Conservation (phyloP, 176 grass and related monocot species). For the Rhynchospora pubera region DNA sequence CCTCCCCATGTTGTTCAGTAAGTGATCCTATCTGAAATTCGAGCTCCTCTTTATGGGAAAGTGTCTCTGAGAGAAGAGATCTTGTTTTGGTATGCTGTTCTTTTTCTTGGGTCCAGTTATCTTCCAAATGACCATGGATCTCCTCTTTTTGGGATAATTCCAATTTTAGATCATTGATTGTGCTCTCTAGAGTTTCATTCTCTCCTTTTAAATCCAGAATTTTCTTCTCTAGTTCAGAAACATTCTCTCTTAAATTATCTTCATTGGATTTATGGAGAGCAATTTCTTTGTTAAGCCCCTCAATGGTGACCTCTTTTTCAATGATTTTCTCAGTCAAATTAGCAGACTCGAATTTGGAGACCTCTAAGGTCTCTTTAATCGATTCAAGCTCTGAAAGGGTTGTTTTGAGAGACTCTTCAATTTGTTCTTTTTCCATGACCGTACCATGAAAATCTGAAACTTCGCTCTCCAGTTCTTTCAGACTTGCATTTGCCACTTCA, state of each 20-base stretch:
- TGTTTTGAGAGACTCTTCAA: slow-evolving; percentile 52
- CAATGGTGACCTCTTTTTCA: slow-evolving; percentile 46
- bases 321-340: slow-evolving; percentile 68
- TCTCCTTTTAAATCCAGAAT: slow-evolving; percentile 44
- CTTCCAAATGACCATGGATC: slow-evolving; percentile 14
- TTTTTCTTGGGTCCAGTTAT: slow-evolving; percentile 34
- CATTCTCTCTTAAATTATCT: slow-evolving; percentile 49
- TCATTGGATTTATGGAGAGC: slow-evolving; percentile 50
- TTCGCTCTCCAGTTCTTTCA: slow-evolving; percentile 65
- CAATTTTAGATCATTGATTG: slow-evolving; percentile 45
- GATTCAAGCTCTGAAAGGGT: slow-evolving; percentile 49
- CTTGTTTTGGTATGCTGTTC: slow-evolving; percentile 42
- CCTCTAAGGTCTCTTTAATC: slow-evolving; percentile 50
- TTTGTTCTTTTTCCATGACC: slow-evolving; percentile 38
- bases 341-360: slow-evolving; percentile 51
- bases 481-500: slow-evolving; percentile 40
- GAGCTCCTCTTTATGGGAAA: slow-evolving; percentile 59
- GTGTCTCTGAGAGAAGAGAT: slow-evolving; percentile 59
- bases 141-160: slow-evolving; percentile 51
- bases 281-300: slow-evolving; percentile 59
- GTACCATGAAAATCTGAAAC: slow-evolving; percentile 52
- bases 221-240: slow-evolving; percentile 42
- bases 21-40: slow-evolving; percentile 55
- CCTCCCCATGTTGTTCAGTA: slow-evolving; percentile 47
- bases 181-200: slow-evolving; percentile 49